Evolutionary conservation across 2,329 filamentous ascomycete species (phyloP).

Genomic region (Aspergillus pseudoglaucus): DNA sequence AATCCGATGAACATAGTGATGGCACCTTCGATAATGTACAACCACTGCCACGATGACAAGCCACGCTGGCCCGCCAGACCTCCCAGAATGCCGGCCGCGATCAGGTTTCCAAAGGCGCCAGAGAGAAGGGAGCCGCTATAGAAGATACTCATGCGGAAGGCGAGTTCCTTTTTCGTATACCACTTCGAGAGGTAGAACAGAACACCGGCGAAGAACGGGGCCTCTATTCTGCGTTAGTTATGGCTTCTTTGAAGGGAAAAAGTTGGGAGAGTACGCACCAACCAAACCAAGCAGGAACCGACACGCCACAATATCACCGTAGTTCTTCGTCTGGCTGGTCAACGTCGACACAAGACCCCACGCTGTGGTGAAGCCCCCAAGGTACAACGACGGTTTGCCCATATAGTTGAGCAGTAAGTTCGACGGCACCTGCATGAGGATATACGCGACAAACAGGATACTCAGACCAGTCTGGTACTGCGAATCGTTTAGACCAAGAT

Average conservation of each 20-base stretch:
- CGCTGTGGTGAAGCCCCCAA: constrained; percentile 40
- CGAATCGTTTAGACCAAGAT: constrained; percentile 27
- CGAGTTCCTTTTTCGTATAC: constrained; percentile 49
- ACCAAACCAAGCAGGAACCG: constrained; percentile 41
- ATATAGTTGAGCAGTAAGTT: constrained; percentile 40
- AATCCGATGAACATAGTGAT: constrained; percentile 32
- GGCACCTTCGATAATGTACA: constrained; percentile 35
- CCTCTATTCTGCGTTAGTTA: constrained; percentile 23
- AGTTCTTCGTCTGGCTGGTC: constrained; percentile 39
- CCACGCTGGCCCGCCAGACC: constrained; percentile 32
- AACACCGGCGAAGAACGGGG: constrained; percentile 43
- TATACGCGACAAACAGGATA: constrained; percentile 41
- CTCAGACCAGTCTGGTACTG: constrained; percentile 39
- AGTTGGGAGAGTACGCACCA: no score
- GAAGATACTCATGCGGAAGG: constrained; percentile 46
- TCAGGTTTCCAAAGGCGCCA: constrained; percentile 49
- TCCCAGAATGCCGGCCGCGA: constrained; percentile 46
- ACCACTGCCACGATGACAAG: constrained; percentile 34
- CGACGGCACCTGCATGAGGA: constrained; percentile 43
- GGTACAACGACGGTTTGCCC: constrained; percentile 38
- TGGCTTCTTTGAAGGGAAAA: no score
- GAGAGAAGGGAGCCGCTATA: constrained; percentile 47
- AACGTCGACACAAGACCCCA: constrained; percentile 43
- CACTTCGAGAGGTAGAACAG: constrained; percentile 45
- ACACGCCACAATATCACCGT: constrained; percentile 38